Evolutionary conservation across 1,139 yeast species (phyloP).

Genomic region (Diutina neorugosa): DNA sequence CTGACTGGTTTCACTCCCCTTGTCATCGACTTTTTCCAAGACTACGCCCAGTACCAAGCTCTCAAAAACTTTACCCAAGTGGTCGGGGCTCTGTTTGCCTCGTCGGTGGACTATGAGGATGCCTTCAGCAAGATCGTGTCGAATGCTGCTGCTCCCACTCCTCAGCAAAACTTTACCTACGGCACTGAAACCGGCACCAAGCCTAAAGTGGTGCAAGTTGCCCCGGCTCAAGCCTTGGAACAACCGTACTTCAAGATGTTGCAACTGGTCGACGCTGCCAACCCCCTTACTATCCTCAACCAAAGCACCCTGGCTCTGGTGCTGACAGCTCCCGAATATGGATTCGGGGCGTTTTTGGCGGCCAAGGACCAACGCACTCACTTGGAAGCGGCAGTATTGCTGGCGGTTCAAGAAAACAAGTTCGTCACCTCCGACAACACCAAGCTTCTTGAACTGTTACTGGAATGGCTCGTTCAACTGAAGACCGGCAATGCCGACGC

Average conservation of each 20-base stretch:
- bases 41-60: constrained; percentile 35
- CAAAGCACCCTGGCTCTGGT: constrained; percentile 28
- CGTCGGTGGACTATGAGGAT: constrained; percentile 17
- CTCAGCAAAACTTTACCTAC: constrained; percentile 51
- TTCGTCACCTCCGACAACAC: background rate
- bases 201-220: constrained; percentile 21
- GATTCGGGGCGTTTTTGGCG: constrained; percentile 66
- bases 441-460: constrained; percentile 40
- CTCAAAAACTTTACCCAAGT: constrained; percentile 37
- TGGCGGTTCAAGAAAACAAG: constrained; percentile 26
- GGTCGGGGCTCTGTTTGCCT: constrained; percentile 49
- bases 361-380: constrained; percentile 38
- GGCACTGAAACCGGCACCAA: constrained; percentile 28
- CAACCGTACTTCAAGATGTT: constrained; percentile 70
- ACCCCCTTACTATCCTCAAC: constrained; percentile 49
- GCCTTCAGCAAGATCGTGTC: background rate
- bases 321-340: constrained; percentile 66
- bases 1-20: constrained; percentile 44
- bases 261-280: constrained; percentile 44
- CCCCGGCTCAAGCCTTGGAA: constrained; percentile 43
- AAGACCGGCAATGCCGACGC: constrained; percentile 17
- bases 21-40: constrained; percentile 64
- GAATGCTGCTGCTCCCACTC: constrained; percentile 19
- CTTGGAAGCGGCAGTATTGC: constrained; percentile 37
- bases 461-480: constrained; percentile 52